These are phyloP conservation scores for Hypholoma fasciculare DNA, from an alignment of 768 basidiomycete species.

Conservation along the genomic window DNA sequence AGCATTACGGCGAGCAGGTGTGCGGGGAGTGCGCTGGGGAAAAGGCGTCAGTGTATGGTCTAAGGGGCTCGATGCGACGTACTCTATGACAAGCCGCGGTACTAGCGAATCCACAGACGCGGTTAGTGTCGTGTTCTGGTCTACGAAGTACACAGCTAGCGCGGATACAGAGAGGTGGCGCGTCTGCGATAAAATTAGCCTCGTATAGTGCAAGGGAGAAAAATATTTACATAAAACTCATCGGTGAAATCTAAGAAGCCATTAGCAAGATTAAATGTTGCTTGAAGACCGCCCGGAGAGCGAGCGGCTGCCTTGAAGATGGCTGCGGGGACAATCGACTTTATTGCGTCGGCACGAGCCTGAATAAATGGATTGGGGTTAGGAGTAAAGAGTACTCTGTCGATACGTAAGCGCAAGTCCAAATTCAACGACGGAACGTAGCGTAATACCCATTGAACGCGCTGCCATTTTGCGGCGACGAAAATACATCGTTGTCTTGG, in stretches of 20 bases:
- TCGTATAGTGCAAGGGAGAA: neutral
- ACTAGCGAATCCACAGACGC: conserved; percentile 40
- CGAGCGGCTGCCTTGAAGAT: conserved; percentile 55
- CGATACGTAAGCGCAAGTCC: neutral
- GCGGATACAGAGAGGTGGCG: conserved; percentile 60
- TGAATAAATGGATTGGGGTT: conserved; percentile 44
- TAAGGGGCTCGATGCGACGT: conserved; percentile 21
- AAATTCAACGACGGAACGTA: neutral
- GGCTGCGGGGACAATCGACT: conserved; percentile 57
- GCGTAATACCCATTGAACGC: conserved; percentile 57
- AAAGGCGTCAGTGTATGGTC: neutral
- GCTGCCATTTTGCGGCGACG: conserved; percentile 37
- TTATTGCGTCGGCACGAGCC: conserved; percentile 49
- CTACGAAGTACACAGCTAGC: conserved; percentile 58
- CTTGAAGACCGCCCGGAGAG: conserved; percentile 36
- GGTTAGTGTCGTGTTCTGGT: conserved; percentile 33
- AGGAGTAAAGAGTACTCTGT: conserved; percentile 44
- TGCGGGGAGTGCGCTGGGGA: conserved; percentile 48
- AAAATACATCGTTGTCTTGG: conserved; percentile 53
- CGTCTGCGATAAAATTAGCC: conserved; percentile 31
- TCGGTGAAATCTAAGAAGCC: conserved; percentile 55
- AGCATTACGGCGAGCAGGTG: conserved; percentile 50
- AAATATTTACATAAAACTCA: conserved; percentile 48
- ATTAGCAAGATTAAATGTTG: conserved; percentile 46
- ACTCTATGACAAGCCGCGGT: conserved; percentile 63